Base-by-base conservation (phyloP, 23 red algal species). In the Gracilaria gracilis region DNA sequence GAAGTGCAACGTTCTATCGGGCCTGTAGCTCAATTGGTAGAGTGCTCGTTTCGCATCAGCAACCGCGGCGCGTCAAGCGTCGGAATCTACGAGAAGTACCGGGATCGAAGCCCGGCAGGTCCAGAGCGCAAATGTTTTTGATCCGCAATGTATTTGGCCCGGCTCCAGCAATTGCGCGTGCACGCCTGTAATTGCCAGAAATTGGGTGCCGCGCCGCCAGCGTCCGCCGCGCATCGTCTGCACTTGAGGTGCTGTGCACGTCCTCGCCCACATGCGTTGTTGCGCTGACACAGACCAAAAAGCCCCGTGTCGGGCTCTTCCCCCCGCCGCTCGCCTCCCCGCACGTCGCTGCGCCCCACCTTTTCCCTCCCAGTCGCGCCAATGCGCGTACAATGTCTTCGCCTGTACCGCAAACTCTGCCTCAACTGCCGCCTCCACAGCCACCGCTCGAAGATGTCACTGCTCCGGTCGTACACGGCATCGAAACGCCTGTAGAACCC, bases 61-160 rank as follows among this genome's bases (percentile, higher is more conserved):
- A n/a, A n/a, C n/a, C n/a, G n/a, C n/a, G n/a, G n/a, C n/a, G n/a
- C n/a, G n/a, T n/a, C n/a, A n/a, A n/a, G 42, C 42, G 42, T 46
- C 42, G 11, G 42, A 46, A 46, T 46, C 5, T 81, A 81, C 76
- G 88, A 77, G 88, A 92, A 55, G 88, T 92, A 92, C 88, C 74
- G 88, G 88, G 88, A 92, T 92, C 88, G 88, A 92, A 92, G 88
- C 88, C 88, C 88, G 74, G 88, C 88, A 92, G 80, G 64, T 92
- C 88, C 88, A 92, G 66, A 2, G 59, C 8, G 59, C 7, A 0
- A 3, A 31, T 29, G 59, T 29, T 31, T 55, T 55, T 55, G 51
- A 20, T 55, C 51, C 16, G 44, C 44, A 8, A 15, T 55, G 9
- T 19, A 17, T 55, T 55, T 15, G 14, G 19, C 14, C 42, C 42